Evolutionary conservation across 1,284 basidiomycete species (phyloP).

Genomic region (Ustanciosporium gigantosporum): DNA sequence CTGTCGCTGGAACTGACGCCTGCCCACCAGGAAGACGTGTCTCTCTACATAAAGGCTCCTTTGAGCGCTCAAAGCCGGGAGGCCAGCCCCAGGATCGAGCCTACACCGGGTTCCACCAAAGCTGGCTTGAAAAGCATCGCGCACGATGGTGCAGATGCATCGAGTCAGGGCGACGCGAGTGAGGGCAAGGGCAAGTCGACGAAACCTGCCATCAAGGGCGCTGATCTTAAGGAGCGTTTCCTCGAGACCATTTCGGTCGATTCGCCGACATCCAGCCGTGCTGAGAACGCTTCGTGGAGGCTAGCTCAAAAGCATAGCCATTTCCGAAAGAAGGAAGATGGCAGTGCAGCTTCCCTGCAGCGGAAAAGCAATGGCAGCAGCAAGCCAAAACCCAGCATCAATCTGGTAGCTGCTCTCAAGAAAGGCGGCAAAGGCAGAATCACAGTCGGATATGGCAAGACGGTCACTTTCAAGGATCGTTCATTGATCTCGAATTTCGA

Average conservation of each 20-base stretch:
- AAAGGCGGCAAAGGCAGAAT: slow-evolving; percentile 64
- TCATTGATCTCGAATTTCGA: slow-evolving; percentile 62
- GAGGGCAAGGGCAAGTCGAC: slow-evolving; percentile 11
- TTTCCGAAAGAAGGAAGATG: slow-evolving; percentile 32
- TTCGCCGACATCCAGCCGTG: slow-evolving; percentile 49
- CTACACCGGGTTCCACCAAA: slow-evolving; percentile 10
- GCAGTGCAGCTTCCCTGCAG: slow-evolving; percentile 15
- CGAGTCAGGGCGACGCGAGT: neutral
- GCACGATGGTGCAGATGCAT: neutral
- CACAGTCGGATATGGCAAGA: slow-evolving; percentile 63
- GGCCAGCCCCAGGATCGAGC: slow-evolving; percentile 21
- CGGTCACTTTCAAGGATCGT: slow-evolving; percentile 64
- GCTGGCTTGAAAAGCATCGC: slow-evolving; percentile 10
- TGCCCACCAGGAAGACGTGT: slow-evolving; percentile 65
- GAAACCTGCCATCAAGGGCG: slow-evolving; percentile 32
- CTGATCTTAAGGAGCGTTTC: slow-evolving; percentile 63
- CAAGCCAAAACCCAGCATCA: slow-evolving; percentile 40
- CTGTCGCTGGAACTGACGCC: slow-evolving; percentile 64
- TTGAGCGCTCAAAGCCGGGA: slow-evolving; percentile 1
- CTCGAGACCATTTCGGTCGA: slow-evolving; percentile 64
- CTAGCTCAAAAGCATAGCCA: slow-evolving; percentile 53
- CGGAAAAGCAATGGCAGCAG: slow-evolving; percentile 13
- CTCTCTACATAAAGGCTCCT: slow-evolving; percentile 62
- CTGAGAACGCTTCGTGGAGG: slow-evolving; percentile 52
- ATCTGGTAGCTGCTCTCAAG: slow-evolving; percentile 62